A percentile compares a stretch with the other conserved stretches of the same genome.
Evolutionary conservation across 2,329 filamentous ascomycete genomes (phyloP).

Genomic region (Thelonectria discophora): DNA sequence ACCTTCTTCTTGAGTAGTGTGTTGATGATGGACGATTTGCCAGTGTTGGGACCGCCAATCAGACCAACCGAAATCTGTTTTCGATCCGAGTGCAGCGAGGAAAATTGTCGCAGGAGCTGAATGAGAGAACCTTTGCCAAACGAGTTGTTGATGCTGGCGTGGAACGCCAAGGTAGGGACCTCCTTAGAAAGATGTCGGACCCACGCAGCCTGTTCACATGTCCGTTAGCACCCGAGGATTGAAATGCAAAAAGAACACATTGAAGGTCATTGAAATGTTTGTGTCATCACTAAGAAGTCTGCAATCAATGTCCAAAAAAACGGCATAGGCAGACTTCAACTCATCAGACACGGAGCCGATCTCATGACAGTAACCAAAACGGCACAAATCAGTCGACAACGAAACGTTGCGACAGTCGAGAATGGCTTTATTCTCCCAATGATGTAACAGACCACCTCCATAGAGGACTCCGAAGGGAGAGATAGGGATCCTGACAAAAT

Average conservation of each 20-base stretch:
- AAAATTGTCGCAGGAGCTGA: conserved; percentile 91
- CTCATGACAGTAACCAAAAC: conserved; percentile 89
- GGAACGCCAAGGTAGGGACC: conserved; percentile 93
- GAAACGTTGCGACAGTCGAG: conserved; percentile 48
- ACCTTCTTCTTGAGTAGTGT: conserved; percentile 94
- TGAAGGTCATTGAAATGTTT: conserved; percentile 62
- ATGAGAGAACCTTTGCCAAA: conserved; percentile 97
- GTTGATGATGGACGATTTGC: conserved; percentile 98
- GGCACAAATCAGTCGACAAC: conserved; percentile 74
- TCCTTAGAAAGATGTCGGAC: conserved; percentile 88
- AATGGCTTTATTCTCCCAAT: conserved; percentile 88
- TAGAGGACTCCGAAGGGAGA: conserved; percentile 62
- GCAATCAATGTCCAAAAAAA: conserved; percentile 65
- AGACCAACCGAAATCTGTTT: conserved; percentile 96
- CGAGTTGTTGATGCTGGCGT: conserved; percentile 92
- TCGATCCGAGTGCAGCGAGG: conserved; percentile 83
- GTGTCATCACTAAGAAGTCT: conserved; percentile 99
- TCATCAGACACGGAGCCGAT: conserved; percentile 87
- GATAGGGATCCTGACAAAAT: conserved; percentile 85
- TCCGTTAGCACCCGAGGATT: conserved; percentile 36
- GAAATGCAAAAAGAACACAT: conserved; percentile 9
- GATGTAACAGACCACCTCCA: conserved; percentile 98
- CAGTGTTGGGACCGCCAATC: conserved; percentile 83
- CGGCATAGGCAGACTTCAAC: conserved; percentile 87
- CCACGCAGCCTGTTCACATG: conserved; percentile 79